Evolutionary conservation across 78 protist species (phyloP).

Genomic region (Dictyostelium capitatum): DNA sequence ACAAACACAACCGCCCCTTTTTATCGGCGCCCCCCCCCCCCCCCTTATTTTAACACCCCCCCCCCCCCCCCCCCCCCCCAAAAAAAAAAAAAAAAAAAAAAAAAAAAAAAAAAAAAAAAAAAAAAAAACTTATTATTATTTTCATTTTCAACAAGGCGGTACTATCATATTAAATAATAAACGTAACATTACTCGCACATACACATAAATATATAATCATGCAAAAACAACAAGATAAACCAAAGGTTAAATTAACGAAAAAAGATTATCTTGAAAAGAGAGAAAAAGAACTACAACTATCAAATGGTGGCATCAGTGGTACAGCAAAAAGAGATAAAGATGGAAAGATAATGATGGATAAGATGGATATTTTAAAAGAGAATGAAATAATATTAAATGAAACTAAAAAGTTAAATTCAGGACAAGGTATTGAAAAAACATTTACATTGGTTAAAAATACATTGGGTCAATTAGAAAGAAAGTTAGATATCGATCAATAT

Average conservation of each 20-base stretch:
- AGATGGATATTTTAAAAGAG: conserved; percentile 27
- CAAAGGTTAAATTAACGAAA: conserved; percentile 19
- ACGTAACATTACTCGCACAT: background rate
- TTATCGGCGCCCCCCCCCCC: no score
- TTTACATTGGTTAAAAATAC: conserved; percentile 30
- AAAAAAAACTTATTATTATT: no score
- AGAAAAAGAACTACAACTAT: conserved; percentile 23
- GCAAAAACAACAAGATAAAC: conserved; percentile 12
- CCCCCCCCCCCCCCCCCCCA: no score
- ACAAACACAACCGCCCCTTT: no score
- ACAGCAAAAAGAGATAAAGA: conserved; percentile 4
- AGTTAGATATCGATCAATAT: conserved; percentile 30
- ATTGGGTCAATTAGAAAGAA: conserved; percentile 50
- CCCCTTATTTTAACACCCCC: no score
- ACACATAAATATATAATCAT: background rate
- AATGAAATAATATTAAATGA: conserved; percentile 13
- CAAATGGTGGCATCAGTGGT: background rate
- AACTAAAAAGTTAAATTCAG: conserved; percentile 11
- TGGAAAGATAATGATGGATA: background rate
- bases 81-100: no score
- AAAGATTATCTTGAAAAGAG: conserved; percentile 15
- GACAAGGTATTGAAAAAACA: conserved; percentile 29
- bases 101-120: no score
- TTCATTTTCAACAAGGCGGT: no score
- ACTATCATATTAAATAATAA: no score